Percentiles rank a stretch among this genome's conserved stretches.
Conservation (phyloP, 306 rosid genomes). For the Casuarina glauca region DNA sequence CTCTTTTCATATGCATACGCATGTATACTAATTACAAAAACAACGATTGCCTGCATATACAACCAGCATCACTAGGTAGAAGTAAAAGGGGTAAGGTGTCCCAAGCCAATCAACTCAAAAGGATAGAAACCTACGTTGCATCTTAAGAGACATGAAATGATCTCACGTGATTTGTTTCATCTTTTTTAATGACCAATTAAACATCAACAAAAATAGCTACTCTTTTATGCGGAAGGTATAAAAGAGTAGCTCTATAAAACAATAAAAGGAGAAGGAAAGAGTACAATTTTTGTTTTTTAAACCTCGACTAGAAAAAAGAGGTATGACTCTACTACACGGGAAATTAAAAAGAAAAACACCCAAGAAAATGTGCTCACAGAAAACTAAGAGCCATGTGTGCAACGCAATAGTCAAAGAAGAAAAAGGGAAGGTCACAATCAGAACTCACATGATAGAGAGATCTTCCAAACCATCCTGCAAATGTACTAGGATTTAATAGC, state of each 20-base stretch:
- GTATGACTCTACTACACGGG: neutral
- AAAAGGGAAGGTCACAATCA: slow-evolving; percentile 16
- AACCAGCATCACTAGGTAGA: slow-evolving; percentile 29
- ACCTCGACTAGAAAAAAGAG: neutral
- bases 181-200: neutral
- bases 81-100: slow-evolving; percentile 17
- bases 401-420: slow-evolving; percentile 11
- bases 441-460: slow-evolving; percentile 93
- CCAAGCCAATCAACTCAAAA: slow-evolving; percentile 16
- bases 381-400: neutral
- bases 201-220: neutral
- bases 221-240: neutral
- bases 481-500: slow-evolving; percentile 95
- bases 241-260: neutral
- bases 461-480: slow-evolving; percentile 99
- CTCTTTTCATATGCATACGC: slow-evolving; percentile 87
- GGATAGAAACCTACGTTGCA: slow-evolving; percentile 17
- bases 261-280: neutral
- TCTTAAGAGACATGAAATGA: neutral
- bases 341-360: neutral
- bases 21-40: slow-evolving; percentile 83
- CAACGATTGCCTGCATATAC: slow-evolving; percentile 76
- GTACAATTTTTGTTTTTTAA: neutral
- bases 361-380: neutral
- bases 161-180: neutral